phyloP scores from a whole-genome alignment of 2,329 filamentous ascomycete genomes.

The Claviceps sp. region DNA sequence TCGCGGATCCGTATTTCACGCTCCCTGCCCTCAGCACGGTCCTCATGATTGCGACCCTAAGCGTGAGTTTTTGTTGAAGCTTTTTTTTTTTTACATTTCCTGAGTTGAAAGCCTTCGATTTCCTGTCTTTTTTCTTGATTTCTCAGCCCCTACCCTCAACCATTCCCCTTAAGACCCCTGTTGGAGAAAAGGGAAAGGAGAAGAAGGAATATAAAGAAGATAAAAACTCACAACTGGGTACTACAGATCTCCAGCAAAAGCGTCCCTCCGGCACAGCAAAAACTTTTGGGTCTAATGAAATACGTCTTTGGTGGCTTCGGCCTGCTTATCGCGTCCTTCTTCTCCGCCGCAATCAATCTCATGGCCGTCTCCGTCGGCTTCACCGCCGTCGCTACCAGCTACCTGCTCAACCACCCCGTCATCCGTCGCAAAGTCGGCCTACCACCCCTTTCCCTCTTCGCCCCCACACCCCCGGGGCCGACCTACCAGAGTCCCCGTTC shows the following conservation, averaged over 20 bases:
- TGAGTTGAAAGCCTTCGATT: neutral
- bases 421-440: conserved; percentile 27
- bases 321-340: conserved; percentile 31
- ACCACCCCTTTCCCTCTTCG: conserved; percentile 18
- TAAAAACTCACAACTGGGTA: neutral
- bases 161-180: no score
- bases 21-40: conserved; percentile 51
- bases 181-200: neutral
- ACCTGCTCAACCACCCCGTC: conserved; percentile 23
- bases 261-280: conserved; percentile 18
- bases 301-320: conserved; percentile 30
- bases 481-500: conserved; percentile 24
- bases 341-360: conserved; percentile 35
- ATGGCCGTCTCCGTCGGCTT: conserved; percentile 30
- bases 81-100: no score
- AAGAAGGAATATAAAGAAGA: neutral
- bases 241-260: conserved; percentile 23
- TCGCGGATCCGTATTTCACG: conserved; percentile 63
- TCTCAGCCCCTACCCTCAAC: neutral
- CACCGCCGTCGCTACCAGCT: conserved; percentile 22
- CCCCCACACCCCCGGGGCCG: conserved; percentile 6
- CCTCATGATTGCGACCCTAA: conserved; percentile 44
- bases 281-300: conserved; percentile 28
- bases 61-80: conserved; percentile 21
- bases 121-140: neutral